Base-by-base conservation (phyloP, 257 asterid species). In the Solanum pinnatisectum region DNA sequence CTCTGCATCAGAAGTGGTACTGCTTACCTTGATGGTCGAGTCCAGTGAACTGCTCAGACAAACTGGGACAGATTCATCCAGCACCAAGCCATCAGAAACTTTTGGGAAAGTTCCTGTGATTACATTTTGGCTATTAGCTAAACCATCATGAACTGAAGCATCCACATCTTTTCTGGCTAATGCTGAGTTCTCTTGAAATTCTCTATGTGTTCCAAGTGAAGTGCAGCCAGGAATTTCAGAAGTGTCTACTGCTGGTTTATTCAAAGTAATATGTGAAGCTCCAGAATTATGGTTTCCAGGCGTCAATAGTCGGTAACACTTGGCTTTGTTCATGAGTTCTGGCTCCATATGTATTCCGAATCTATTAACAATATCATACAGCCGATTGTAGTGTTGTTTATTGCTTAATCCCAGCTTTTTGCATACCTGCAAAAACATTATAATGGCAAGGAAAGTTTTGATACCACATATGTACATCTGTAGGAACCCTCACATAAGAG, bases 281-380 rank as follows among this genome's bases (percentile, higher is more conserved):
- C 91, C 91, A 36, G 87, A 89, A 87, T 88, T 93, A 90, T 89
- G 89, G 93, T 94, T 93, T 71, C 95, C 86, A 89, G 98, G 86
- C 44, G 98, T 95, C 98, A 96, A 93, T 84, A 95, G 92, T 88
- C 99, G 93, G 90, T 93, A 96, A 84, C 92, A 94, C 90, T 92
- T 92, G 63, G 92, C 85, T 92, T 89, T 95, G 52, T 93, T 90
- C 71, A 84, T 91, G 91, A 90, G 91, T 92, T 96, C 98, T 79
- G 91, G 92, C 91, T 92, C 88, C 87, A 92, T 76, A 88, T 92
- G 97, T 91, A 96, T 87, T 71, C 98, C 97, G 89, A 92, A 94
- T 89, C 95, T 95, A 85, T 94, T 84, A 74, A 91, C 89, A 93
- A 93, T 85, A 88, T 92, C 89, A 81, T 89, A 90, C 83, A 93